Percentiles rank a stretch among this genome's conserved stretches.
Conservation (phyloP, 2,329 filamentous ascomycete genomes). For the Shiraia bambusicola region DNA sequence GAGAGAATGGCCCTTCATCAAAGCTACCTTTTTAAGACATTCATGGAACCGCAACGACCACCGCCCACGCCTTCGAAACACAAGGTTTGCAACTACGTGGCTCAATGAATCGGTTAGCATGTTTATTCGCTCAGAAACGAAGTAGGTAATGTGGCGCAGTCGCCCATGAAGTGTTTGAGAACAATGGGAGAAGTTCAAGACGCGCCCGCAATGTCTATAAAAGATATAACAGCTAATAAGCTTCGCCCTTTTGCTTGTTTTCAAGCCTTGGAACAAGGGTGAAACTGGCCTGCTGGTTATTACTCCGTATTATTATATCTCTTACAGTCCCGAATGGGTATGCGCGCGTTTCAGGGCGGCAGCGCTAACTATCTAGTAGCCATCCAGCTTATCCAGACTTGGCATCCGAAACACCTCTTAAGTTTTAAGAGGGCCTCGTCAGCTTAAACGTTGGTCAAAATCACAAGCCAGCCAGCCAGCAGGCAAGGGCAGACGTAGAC, state of each 20-base stretch:
- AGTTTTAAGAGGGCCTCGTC: constrained; percentile 17
- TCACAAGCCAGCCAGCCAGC: not conserved
- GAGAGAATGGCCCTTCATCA: too few relatives aligned
- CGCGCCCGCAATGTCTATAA: not conserved
- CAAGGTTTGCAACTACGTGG: not conserved
- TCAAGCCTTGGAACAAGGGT: constrained; percentile 18
- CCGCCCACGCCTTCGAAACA: constrained; percentile 10
- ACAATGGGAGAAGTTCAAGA: not conserved
- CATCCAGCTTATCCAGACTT: constrained; percentile 22
- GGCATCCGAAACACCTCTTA: constrained; percentile 27
- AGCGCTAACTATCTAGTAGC: constrained; percentile 7
- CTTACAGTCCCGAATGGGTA: constrained; percentile 11
- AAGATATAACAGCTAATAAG: constrained; percentile 27
- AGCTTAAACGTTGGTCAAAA: constrained; percentile 15
- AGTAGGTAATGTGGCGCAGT: constrained; percentile 5
- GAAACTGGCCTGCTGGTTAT: constrained; percentile 2
- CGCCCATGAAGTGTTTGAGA: constrained; percentile 9
- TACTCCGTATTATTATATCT: too few relatives aligned
- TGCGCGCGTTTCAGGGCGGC: constrained; percentile 22
- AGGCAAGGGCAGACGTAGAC: not conserved
- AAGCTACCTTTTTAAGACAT: not conserved
- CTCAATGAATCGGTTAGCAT: constrained; percentile 4
- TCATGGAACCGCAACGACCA: constrained; percentile 8
- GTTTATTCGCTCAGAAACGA: constrained; percentile 5
- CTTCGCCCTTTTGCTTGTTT: constrained; percentile 30